Evolutionary conservation across 1,139 yeast species (phyloP).

Genomic region (Lodderomyces parapsilosis): DNA sequence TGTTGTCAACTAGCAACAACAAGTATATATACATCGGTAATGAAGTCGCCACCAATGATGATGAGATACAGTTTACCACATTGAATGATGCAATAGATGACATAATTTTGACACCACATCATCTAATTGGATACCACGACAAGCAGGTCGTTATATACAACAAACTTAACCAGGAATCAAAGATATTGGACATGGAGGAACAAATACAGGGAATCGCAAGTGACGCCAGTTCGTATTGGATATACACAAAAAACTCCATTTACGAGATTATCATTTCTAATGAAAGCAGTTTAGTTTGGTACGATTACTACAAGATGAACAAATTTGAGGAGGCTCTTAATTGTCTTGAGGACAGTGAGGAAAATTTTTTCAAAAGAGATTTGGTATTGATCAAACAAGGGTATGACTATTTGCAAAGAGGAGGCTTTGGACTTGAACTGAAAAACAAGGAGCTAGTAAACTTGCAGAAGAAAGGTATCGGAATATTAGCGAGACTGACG

Average conservation of each 20-base stretch:
- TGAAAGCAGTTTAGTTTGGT: constrained; percentile 79
- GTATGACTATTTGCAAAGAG: constrained; percentile 46
- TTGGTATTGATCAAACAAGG: constrained; percentile 66
- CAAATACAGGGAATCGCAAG: constrained; percentile 55
- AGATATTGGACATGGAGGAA: constrained; percentile 11
- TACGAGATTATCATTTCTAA: constrained; percentile 59
- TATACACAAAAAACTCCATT: constrained; percentile 20
- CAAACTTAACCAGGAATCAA: constrained; percentile 20
- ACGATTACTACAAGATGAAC: constrained; percentile 58
- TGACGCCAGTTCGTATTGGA: constrained; percentile 46
- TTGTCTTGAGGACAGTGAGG: constrained; percentile 33
- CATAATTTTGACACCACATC: constrained; percentile 25
- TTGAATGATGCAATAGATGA: constrained; percentile 8
- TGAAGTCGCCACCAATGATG: constrained; percentile 27
- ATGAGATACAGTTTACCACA: constrained; percentile 23
- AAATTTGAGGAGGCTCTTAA: constrained; percentile 69
- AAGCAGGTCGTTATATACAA: constrained; percentile 23
- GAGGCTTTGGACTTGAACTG: constrained; percentile 37
- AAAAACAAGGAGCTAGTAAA: constrained; percentile 18
- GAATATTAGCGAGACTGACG: constrained; percentile 58
- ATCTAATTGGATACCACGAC: constrained; percentile 20
- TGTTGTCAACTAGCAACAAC: constrained; percentile 7
- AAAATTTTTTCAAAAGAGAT: constrained; percentile 43
- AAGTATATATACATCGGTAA: constrained; percentile 12
- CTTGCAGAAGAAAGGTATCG: constrained; percentile 55